Conservation (phyloP, 257 asterid genomes). For the Fraxinus cuspidata region DNA sequence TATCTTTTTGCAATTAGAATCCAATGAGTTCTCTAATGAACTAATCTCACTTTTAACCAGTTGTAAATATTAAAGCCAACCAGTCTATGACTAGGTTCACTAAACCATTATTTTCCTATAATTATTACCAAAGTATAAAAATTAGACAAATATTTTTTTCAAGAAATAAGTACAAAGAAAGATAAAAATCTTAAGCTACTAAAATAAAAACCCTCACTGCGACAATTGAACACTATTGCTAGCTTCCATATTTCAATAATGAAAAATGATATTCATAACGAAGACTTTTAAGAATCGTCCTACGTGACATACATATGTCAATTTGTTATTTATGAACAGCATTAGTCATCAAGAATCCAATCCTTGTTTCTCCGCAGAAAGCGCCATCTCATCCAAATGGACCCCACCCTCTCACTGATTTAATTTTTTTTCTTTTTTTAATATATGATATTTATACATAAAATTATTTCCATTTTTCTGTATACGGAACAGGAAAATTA, state of each 20-base stretch:
- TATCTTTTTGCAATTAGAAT: background rate
- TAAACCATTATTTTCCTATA: too few species aligned
- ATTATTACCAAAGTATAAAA: background rate
- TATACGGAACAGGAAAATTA: background rate
- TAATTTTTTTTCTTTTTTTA: background rate
- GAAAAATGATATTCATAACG: too few species aligned
- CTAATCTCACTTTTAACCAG: background rate
- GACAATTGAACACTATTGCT: constrained; percentile 42
- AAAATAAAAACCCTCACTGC: constrained; percentile 23
- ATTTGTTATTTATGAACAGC: too few species aligned
- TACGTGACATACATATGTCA: too few species aligned
- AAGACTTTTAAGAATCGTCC: too few species aligned
- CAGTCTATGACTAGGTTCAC: too few species aligned
- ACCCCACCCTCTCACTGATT: background rate
- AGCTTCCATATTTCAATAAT: constrained; percentile 31
- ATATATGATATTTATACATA: constrained; percentile 32
- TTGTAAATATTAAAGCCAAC: too few species aligned
- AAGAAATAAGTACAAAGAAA: constrained; percentile 13
- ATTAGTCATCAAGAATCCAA: background rate
- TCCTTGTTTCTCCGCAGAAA: constrained; percentile 42
- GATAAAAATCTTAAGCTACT: constrained; percentile 13
- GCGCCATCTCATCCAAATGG: constrained; percentile 34
- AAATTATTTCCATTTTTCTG: constrained; percentile 9
- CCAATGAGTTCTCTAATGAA: background rate
- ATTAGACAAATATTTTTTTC: constrained; percentile 23